Conservation (phyloP, 163 green algal species). For the Prototheca wickerhamii region DNA sequence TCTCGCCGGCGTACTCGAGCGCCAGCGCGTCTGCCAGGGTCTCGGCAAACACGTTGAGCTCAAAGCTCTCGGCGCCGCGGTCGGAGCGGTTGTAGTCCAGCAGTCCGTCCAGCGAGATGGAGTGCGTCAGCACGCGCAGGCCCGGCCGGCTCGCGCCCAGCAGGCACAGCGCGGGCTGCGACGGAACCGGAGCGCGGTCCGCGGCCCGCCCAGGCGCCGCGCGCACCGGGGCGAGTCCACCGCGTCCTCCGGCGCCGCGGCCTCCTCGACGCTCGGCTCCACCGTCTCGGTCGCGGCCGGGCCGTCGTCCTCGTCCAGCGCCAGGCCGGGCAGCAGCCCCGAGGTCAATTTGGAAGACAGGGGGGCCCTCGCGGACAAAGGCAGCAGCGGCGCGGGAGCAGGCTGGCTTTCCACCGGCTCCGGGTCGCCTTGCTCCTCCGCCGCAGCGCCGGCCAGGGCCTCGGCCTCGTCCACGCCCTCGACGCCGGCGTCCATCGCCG, state of each 20-base stretch:
- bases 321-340: not conserved
- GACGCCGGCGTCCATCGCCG: not conserved
- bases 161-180: conserved; percentile 3
- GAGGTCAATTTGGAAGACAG: no score
- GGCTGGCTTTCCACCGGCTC: no score
- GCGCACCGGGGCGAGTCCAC: not conserved
- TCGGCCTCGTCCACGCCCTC: not conserved
- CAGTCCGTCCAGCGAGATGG: conserved; percentile 60
- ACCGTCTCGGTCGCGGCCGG: not conserved
- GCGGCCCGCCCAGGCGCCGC: not conserved
- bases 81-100: conserved; percentile 74
- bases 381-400: no score
- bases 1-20: conserved; percentile 35
- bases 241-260: not conserved
- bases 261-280: not conserved
- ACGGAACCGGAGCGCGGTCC: not conserved
- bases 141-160: conserved; percentile 11
- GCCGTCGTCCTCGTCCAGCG: conserved; percentile 9
- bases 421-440: not conserved
- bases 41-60: conserved; percentile 68
- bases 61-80: conserved; percentile 39
- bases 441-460: not conserved
- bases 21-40: conserved; percentile 59
- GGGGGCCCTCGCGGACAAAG: no score
- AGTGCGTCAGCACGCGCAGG: conserved; percentile 17